A percentile compares a stretch with the other conserved stretches of the same genome.
phyloP scores from a whole-genome alignment of 257 asterid species.

The Solanum paucissectum region DNA sequence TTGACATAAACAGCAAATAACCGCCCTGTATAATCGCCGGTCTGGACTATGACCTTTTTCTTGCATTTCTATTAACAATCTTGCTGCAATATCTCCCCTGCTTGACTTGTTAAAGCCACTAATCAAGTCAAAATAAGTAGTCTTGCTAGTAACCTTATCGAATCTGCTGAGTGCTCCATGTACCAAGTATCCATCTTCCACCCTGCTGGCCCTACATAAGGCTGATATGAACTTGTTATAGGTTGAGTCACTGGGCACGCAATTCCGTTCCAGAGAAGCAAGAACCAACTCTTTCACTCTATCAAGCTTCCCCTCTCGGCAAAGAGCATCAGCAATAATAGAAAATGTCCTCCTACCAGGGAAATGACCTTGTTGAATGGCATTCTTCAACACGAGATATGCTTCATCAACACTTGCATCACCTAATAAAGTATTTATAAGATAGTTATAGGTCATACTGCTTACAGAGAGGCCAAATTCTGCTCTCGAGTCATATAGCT shows the following conservation, averaged over 20 bases:
- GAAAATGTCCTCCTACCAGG: conserved; percentile 51
- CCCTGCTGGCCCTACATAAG: conserved; percentile 42
- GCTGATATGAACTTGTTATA: conserved; percentile 53
- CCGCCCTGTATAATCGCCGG: conserved; percentile 34
- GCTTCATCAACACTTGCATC: conserved; percentile 46
- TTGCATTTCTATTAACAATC: conserved; percentile 79
- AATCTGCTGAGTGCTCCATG: conserved; percentile 38
- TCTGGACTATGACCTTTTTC: conserved; percentile 42
- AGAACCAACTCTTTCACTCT: conserved; percentile 56
- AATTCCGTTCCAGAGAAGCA: conserved; percentile 33
- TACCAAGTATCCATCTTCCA: conserved; percentile 56
- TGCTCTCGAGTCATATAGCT: conserved; percentile 52
- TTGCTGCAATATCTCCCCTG: conserved; percentile 60
- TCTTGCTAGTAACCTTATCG: conserved; percentile 22
- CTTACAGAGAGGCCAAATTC: conserved; percentile 66
- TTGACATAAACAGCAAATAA: conserved; percentile 42
- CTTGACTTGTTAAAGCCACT: conserved; percentile 37
- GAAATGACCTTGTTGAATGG: conserved; percentile 46
- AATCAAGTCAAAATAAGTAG: conserved; percentile 46
- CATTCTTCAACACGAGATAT: conserved; percentile 33
- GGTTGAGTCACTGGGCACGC: conserved; percentile 23
- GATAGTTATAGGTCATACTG: conserved; percentile 67
- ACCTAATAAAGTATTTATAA: conserved; percentile 55
- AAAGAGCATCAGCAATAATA: conserved; percentile 45
- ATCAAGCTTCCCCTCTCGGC: conserved; percentile 59